phyloP scores from a whole-genome alignment of 2,329 filamentous ascomycete genomes.

The Juglanconis oblonga region DNA sequence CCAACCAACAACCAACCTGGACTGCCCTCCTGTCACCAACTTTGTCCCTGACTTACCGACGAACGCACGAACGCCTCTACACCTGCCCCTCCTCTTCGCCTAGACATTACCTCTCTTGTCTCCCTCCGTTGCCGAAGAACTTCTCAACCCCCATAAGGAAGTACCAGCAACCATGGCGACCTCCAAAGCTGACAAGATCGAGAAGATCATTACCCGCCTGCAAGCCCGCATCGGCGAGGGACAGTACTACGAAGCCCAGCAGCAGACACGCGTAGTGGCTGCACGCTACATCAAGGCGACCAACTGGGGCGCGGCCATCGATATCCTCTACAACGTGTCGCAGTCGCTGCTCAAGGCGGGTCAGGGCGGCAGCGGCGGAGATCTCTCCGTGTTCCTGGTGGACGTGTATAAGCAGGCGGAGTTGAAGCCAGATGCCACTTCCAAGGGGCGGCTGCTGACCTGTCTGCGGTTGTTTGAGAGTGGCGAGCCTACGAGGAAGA shows the following conservation, averaged over 20 bases:
- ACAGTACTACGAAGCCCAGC: conserved; percentile 96
- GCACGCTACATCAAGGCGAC: conserved; percentile 86
- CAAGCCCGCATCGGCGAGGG: conserved; percentile 68
- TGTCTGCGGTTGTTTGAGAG: conserved; percentile 76
- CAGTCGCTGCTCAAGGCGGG: conserved; percentile 83
- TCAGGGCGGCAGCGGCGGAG: conserved; percentile 90
- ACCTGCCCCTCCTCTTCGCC: neutral
- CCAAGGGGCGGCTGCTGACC: conserved; percentile 72
- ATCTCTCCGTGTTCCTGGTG: conserved; percentile 81
- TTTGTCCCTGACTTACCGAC: too few species aligned
- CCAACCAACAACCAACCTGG: too few species aligned
- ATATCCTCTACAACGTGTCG: conserved; percentile 81
- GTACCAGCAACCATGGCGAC: conserved; percentile 10
- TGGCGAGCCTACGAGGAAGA: conserved; percentile 88
- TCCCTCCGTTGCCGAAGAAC: too few species aligned
- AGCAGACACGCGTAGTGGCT: conserved; percentile 94
- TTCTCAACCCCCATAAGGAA: neutral
- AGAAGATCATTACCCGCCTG: conserved; percentile 62
- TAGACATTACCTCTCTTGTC: neutral
- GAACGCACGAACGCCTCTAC: too few species aligned
- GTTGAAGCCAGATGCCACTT: conserved; percentile 70
- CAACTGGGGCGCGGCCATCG: conserved; percentile 81
- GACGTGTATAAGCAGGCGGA: conserved; percentile 90
- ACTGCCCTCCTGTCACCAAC: too few species aligned
- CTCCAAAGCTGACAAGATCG: conserved; percentile 44